These are phyloP conservation scores for Penicillium corylophilum DNA, from an alignment of 2,329 filamentous ascomycete species.

Conservation along the genomic window DNA sequence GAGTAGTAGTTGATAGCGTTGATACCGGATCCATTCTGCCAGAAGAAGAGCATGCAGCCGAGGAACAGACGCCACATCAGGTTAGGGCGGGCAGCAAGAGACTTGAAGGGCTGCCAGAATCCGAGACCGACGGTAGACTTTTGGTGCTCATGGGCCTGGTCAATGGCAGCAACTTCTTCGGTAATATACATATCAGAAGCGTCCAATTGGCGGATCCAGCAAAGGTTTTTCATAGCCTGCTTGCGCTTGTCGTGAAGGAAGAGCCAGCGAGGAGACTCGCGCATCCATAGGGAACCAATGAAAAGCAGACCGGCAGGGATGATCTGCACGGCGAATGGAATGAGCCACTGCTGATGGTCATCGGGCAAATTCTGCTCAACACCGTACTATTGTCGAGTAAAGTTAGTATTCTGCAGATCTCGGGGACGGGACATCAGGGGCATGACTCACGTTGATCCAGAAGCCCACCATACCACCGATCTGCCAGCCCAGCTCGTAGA, in stretches of 20 bases:
- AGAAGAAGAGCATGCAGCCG: conserved; percentile 72
- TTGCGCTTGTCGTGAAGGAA: conserved; percentile 68
- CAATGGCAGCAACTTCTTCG: conserved; percentile 70
- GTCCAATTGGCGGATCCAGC: conserved; percentile 44
- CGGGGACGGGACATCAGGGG: neutral
- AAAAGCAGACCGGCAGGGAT: conserved; percentile 47
- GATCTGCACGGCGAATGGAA: conserved; percentile 44
- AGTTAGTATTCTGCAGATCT: conserved; percentile 11
- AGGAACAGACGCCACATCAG: conserved; percentile 73
- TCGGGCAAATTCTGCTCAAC: conserved; percentile 43
- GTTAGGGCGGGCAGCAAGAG: conserved; percentile 52
- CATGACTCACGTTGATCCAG: conserved; percentile 47
- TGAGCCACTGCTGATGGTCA: conserved; percentile 41
- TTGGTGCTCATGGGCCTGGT: conserved; percentile 66
- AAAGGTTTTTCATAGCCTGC: conserved; percentile 58
- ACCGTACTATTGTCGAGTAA: conserved; percentile 47
- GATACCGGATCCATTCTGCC: conserved; percentile 74
- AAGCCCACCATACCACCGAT: conserved; percentile 52
- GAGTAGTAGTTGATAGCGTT: conserved; percentile 79
- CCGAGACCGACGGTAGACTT: conserved; percentile 62
- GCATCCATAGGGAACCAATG: conserved; percentile 60
- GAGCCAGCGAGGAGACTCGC: conserved; percentile 68
- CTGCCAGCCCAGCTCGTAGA: conserved; percentile 59
- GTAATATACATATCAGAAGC: conserved; percentile 60
- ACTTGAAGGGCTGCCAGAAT: conserved; percentile 70